Percentiles rank a stretch among this genome's conserved stretches.
Evolutionary conservation across 169 alveolate species (phyloP).

Genomic region (Eimeria maxima): DNA sequence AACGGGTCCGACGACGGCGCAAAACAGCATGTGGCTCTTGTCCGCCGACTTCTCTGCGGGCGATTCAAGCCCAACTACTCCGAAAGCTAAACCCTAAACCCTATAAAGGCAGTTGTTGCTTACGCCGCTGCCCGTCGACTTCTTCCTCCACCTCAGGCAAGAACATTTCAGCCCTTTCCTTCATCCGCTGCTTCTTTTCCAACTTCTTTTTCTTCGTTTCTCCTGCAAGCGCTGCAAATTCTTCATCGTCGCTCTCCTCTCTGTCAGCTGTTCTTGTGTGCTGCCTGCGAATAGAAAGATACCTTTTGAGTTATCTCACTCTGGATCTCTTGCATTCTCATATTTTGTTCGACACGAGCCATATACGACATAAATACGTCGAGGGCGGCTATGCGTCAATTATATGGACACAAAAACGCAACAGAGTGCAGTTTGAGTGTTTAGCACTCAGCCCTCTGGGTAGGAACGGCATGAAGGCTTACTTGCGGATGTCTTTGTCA

Average conservation of each 20-base stretch:
- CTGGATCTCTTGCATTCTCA: background rate
- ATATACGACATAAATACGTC: background rate
- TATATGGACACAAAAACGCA: background rate
- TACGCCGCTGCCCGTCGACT: slow-evolving; percentile 78
- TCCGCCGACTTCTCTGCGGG: background rate
- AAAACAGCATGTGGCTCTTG: background rate
- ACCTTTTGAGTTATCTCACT: background rate
- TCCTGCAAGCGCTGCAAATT: slow-evolving; percentile 64
- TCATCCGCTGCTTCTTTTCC: slow-evolving; percentile 65
- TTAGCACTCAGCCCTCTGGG: background rate
- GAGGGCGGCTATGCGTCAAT: background rate
- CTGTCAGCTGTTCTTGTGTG: background rate
- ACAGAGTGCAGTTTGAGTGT: background rate
- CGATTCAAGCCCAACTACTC: background rate
- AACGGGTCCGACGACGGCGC: background rate
- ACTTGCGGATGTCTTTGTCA: background rate
- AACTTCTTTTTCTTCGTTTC: slow-evolving; percentile 26
- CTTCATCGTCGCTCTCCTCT: slow-evolving; percentile 53
- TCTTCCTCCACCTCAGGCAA: slow-evolving; percentile 55
- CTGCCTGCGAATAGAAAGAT: background rate
- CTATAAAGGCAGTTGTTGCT: background rate
- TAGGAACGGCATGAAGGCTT: background rate
- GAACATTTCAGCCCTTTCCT: slow-evolving; percentile 61
- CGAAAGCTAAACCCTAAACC: background rate
- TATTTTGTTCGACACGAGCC: background rate